These are phyloP conservation scores for Penicillium desertorum DNA, from an alignment of 495 filamentous ascomycete species.

Conservation along the genomic window DNA sequence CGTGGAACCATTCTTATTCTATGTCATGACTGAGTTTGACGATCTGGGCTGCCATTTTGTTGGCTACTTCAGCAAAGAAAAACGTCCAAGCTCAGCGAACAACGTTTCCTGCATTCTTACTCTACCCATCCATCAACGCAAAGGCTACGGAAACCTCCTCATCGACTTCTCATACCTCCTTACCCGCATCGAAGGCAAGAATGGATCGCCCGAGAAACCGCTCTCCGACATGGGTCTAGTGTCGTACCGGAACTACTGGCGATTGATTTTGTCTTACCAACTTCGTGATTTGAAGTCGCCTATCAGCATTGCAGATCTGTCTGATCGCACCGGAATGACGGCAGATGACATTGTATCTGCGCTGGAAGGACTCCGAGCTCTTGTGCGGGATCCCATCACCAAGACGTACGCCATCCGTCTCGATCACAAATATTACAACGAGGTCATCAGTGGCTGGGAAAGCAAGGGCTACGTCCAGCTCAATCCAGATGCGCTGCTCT, in stretches of 20 bases:
- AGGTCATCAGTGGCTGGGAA: slow-evolving; percentile 85
- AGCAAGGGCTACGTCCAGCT: slow-evolving; percentile 81
- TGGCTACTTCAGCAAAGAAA: slow-evolving; percentile 99
- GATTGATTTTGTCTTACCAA: slow-evolving; percentile 80
- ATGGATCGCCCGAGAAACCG: slow-evolving; percentile 94
- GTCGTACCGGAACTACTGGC: slow-evolving; percentile 97
- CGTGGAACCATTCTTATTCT: slow-evolving; percentile 97
- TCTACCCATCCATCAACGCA: slow-evolving; percentile 91
- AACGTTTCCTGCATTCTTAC: slow-evolving; percentile 98
- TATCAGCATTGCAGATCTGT: slow-evolving; percentile 75
- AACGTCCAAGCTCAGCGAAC: slow-evolving; percentile 89
- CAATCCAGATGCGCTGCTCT: slow-evolving; percentile 77
- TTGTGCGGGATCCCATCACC: slow-evolving; percentile 87
- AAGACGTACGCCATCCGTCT: slow-evolving; percentile 84
- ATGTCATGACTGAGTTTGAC: slow-evolving; percentile 96
- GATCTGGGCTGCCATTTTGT: slow-evolving; percentile 95
- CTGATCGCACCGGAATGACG: slow-evolving; percentile 90
- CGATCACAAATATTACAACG: slow-evolving; percentile 74
- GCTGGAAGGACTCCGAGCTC: slow-evolving; percentile 80
- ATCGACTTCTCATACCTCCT: slow-evolving; percentile 98
- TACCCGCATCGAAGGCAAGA: slow-evolving; percentile 89
- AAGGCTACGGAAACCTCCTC: slow-evolving; percentile 92
- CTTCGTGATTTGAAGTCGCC: slow-evolving; percentile 63
- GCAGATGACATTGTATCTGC: slow-evolving; percentile 94
- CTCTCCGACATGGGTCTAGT: slow-evolving; percentile 97